These are phyloP conservation scores for Ceratocystis ficicola DNA, from an alignment of 2,329 filamentous ascomycete genomes.

Conservation along the genomic window DNA sequence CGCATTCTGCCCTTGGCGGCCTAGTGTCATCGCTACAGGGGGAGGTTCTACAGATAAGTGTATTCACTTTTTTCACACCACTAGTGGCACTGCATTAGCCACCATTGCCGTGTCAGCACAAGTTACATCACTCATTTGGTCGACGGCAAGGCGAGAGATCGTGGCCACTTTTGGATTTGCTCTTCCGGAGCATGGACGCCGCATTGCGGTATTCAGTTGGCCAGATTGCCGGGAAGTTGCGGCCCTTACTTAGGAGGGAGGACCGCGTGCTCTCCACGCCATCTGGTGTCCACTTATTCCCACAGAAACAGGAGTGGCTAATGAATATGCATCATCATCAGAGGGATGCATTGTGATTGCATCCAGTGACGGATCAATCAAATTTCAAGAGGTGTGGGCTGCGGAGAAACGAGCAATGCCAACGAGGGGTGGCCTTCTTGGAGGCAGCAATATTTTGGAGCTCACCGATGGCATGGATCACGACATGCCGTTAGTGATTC, in stretches of 20 bases:
- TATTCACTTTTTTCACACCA: slow-evolving; percentile 89
- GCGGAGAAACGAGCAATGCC: slow-evolving; percentile 48
- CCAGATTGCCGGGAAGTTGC: slow-evolving; percentile 78
- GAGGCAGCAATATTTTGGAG: slow-evolving; percentile 60
- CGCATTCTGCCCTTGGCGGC: slow-evolving; percentile 90
- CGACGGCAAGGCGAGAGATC: slow-evolving; percentile 71
- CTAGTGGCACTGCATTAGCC: slow-evolving; percentile 69
- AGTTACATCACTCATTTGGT: slow-evolving; percentile 88
- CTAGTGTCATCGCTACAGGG: slow-evolving; percentile 74
- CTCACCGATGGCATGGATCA: slow-evolving; percentile 67
- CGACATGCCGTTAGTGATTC: slow-evolving; percentile 30
- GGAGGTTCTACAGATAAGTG: slow-evolving; percentile 89
- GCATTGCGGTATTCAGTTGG: slow-evolving; percentile 91
- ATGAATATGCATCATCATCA: slow-evolving; percentile 25
- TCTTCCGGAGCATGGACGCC: slow-evolving; percentile 75
- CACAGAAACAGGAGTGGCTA: slow-evolving; percentile 25
- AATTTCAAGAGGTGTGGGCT: slow-evolving; percentile 88
- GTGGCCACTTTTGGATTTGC: slow-evolving; percentile 89
- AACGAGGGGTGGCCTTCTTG: slow-evolving; percentile 19
- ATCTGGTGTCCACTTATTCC: slow-evolving; percentile 59
- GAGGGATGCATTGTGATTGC: slow-evolving; percentile 71
- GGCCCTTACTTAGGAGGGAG: slow-evolving; percentile 70
- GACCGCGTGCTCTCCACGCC: slow-evolving; percentile 73
- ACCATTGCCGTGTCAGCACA: slow-evolving; percentile 88
- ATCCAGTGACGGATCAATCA: slow-evolving; percentile 80